Base-by-base conservation (phyloP, 2,329 filamentous ascomycete species). In the Blastomyces percursus region DNA sequence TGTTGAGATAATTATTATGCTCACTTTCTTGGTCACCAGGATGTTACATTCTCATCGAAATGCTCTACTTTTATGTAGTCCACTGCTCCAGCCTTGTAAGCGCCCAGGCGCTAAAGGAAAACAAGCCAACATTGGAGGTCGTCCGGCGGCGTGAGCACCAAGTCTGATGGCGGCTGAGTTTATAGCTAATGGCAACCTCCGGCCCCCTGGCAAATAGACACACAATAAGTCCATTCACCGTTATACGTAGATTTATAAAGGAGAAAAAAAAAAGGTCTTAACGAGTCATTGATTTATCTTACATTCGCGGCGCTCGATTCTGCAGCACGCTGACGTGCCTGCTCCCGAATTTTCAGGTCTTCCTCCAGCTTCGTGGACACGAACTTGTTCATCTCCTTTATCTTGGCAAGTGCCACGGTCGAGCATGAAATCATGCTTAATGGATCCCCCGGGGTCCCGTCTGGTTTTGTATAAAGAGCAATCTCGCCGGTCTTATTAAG, bases 401-500 rank as follows among this genome's bases (percentile, higher is more conserved):
- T 90, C 76, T 92, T 95, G 64, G 82, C 81, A 72, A 93, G 74
- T 12, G 92, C 91, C 63, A 87, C 77, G 62, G 83, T 86, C 1
- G 88, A 86, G 76, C 90, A 96, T 68, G 86, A 84, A 67, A 99
- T 79, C 67, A 97, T 77, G 42, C 83, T 80, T 64, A 92, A 79
- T 1, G 92, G 91, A 73, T 96, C 90, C 14, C 96, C 84, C 0
- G 91, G 84, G 24, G 84, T 82, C 32, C 94, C 94, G 30, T 93
- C 92, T 63, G 94, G 84, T 78, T 99, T 99, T 38, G 91, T 87
- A 64, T 96, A 84, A 75, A 95, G 90, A 70, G 91, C 96, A 50
- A 96, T 84, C 78, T 96, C 92, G 30, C 92, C 92, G 71, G 92
- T 88, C 71, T 86, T 86, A 76, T 96, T 96, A 75, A 96, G 82